Evolutionary conservation across 331 rosid genomes (phyloP), one percentile per base, ranked within the genome.

Genomic region (Phaseolus coccineus): DNA sequence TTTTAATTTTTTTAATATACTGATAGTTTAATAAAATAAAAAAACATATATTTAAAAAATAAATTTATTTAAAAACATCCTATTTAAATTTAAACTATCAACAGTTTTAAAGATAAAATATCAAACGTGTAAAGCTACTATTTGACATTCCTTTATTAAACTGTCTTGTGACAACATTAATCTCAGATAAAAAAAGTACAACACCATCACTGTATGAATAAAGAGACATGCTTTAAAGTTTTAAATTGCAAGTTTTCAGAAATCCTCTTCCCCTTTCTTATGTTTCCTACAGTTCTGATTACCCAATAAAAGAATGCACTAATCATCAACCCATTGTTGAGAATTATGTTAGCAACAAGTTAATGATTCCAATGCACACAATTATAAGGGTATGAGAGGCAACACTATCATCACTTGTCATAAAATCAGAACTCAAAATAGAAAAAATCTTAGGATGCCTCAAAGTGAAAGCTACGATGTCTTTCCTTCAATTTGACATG

Each of bases 301-400:
- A 55, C 61, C 15, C 16, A 24, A 57, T 10, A 57, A 25, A 30
- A 57, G 6, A 57, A 57, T 24, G 63, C 12, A 33, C 57, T 59
- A 42, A 42, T 74, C 70, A 61, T 46, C 71, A 61, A 74, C 31
- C 24, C 14, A n/a, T 42, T 42, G 8, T 30, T 58, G 7, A 3
- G 13, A 47, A 77, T 77, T 9, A 78, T 44, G 52, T 24, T 22
- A 24, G 64, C 71, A 70, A 31, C 16, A 59, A 71, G 48, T 48
- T 59, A 47, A 33, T 11, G 35, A 42, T n/a, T 62, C 15, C 35
- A 46, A 25, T 61, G 47, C 46, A 30, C 33, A 42, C 44, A 53
- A 47, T 51, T 42, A 33, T 13, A 24, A 5, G 48, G 33, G 79
- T 39, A 71, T 5, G 25, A 47, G 27, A 8, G 65, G 12, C 76